These are phyloP conservation scores for Pseudogymnoascus sp. DNA, from an alignment of 2,329 filamentous ascomycete species.

Conservation along the genomic window DNA sequence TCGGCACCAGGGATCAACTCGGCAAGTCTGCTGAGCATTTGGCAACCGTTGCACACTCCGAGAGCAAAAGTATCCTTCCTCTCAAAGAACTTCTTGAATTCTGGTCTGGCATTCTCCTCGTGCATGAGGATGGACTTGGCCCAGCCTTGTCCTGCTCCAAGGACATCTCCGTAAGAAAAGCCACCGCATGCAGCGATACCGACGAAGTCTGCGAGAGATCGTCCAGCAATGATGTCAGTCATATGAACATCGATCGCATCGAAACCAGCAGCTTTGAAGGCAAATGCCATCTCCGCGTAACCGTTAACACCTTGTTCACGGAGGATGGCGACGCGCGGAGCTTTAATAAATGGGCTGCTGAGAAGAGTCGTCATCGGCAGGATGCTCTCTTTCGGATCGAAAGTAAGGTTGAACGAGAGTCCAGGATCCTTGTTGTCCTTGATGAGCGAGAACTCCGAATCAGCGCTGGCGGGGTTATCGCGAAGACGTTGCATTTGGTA, in stretches of 20 bases:
- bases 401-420: slow-evolving; percentile 75
- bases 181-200: slow-evolving; percentile 93
- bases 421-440: slow-evolving; percentile 71
- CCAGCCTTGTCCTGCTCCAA: slow-evolving; percentile 96
- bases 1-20: slow-evolving; percentile 78
- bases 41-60: slow-evolving; percentile 95
- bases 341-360: slow-evolving; percentile 46
- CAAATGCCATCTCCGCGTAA: slow-evolving; percentile 95
- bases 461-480: slow-evolving; percentile 81
- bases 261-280: slow-evolving; percentile 86
- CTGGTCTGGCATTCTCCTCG: slow-evolving; percentile 59
- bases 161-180: slow-evolving; percentile 82
- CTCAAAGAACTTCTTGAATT: slow-evolving; percentile 80
- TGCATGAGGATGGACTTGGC: slow-evolving; percentile 88
- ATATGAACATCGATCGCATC: slow-evolving; percentile 91
- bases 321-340: slow-evolving; percentile 79
- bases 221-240: slow-evolving; percentile 78
- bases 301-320: slow-evolving; percentile 95
- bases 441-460: slow-evolving; percentile 72
- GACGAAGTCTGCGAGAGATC: slow-evolving; percentile 73
- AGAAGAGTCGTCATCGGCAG: slow-evolving; percentile 54
- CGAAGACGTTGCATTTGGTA: slow-evolving; percentile 84
- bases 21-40: slow-evolving; percentile 80
- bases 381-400: slow-evolving; percentile 66
- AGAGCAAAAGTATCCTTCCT: slow-evolving; percentile 84